Percentiles rank a stretch among this genome's conserved stretches.
Evolutionary conservation across 2,329 filamentous ascomycete genomes (phyloP).

Genomic region (Colletotrichum echinochloae): DNA sequence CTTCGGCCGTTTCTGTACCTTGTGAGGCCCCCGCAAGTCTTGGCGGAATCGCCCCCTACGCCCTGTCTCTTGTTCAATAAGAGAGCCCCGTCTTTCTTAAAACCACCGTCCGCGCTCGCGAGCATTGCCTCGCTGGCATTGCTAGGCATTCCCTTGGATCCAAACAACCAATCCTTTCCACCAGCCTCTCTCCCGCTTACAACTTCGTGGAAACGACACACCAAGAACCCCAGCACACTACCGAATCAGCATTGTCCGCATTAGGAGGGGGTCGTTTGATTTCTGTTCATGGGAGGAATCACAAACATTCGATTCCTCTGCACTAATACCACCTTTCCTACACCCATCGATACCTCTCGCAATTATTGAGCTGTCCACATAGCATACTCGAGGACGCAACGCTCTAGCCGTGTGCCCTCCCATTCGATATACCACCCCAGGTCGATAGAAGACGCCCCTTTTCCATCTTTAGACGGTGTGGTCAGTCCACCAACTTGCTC

Average conservation of each 20-base stretch:
- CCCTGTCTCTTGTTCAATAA: slow-evolving; percentile 18
- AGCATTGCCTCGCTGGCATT: slow-evolving; percentile 14
- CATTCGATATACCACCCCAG: slow-evolving; percentile 7
- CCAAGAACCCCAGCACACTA: background rate
- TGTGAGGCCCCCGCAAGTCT: slow-evolving; percentile 36
- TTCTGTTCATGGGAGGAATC: background rate
- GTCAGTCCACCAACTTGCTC: slow-evolving; percentile 28
- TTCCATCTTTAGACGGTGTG: slow-evolving; percentile 19
- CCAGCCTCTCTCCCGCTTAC: background rate
- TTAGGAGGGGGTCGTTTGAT: background rate
- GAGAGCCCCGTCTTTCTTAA: slow-evolving; percentile 12
- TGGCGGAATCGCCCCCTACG: slow-evolving; percentile 35
- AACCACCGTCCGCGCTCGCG: slow-evolving; percentile 1
- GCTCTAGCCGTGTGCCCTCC: slow-evolving; percentile 13
- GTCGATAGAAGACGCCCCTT: slow-evolving; percentile 28
- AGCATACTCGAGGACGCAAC: background rate
- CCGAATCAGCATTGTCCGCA: slow-evolving; percentile 17
- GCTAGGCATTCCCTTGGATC: background rate
- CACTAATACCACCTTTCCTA: background rate
- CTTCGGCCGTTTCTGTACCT: slow-evolving; percentile 27
- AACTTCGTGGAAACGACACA: background rate
- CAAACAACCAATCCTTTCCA: slow-evolving; percentile 11
- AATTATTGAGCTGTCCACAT: background rate
- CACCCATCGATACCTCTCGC: background rate
- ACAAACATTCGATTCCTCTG: background rate